Evolutionary conservation across 2,329 filamentous ascomycete genomes (phyloP).

Genomic region (Fusarium equiseti): DNA sequence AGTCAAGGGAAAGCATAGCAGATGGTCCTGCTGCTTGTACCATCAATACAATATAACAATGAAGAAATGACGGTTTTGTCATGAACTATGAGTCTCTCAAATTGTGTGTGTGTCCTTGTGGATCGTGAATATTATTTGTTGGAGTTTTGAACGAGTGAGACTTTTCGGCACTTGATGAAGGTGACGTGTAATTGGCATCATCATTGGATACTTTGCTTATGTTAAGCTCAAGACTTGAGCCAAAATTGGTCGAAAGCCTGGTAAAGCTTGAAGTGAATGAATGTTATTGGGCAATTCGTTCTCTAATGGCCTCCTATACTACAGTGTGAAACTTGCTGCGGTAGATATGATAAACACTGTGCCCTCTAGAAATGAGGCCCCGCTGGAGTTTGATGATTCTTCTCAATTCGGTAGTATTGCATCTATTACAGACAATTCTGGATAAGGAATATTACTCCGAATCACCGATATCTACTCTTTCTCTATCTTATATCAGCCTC

Average conservation of each 20-base stretch:
- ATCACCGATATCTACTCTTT: not conserved
- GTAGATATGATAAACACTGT: constrained; percentile 33
- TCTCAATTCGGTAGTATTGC: constrained; percentile 4
- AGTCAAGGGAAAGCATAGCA: constrained; percentile 42
- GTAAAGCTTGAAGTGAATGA: not conserved
- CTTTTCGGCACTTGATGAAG: not conserved
- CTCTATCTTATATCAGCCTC: no score
- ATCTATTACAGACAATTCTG: constrained; percentile 17
- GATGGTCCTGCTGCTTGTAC: constrained; percentile 51
- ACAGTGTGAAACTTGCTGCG: constrained; percentile 27
- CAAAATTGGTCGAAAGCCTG: constrained; percentile 11
- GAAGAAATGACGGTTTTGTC: constrained; percentile 31
- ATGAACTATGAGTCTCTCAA: constrained; percentile 19
- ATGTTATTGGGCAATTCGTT: constrained; percentile 18
- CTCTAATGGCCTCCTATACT: not conserved
- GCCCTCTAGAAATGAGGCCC: constrained; percentile 36
- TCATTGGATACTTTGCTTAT: not conserved
- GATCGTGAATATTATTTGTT: not conserved
- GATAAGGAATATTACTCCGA: constrained; percentile 36
- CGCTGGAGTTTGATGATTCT: constrained; percentile 42
- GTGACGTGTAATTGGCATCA: constrained; percentile 36
- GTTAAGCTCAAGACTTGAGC: not conserved
- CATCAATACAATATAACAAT: constrained; percentile 42
- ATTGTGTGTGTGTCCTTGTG: constrained; percentile 6
- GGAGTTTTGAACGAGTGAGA: not conserved